phyloP scores from a whole-genome alignment of 1,139 yeast species.

The Hyphopichia burtonii region DNA sequence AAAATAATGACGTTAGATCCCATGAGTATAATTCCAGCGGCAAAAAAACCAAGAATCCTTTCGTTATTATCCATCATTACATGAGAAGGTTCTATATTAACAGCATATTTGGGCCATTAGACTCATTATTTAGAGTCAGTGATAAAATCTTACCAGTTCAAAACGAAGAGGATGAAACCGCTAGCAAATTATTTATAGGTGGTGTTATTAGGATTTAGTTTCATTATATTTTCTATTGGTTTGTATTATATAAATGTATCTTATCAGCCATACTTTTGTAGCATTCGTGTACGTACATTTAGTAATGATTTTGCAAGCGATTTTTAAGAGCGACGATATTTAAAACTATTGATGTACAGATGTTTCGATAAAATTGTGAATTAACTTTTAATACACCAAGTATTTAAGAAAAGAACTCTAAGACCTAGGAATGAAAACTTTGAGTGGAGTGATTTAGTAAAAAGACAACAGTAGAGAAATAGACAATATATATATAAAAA shows the following conservation, averaged over 20 bases:
- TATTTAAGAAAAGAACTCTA: not conserved
- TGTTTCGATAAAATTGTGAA: too few species aligned
- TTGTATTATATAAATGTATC: too few species aligned
- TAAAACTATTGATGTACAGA: too few species aligned
- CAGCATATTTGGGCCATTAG: slow-evolving; percentile 27
- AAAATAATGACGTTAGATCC: slow-evolving; percentile 30
- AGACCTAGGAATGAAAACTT: not conserved
- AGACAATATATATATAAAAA: too few species aligned
- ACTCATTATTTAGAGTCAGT: slow-evolving; percentile 24
- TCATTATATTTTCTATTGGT: not conserved
- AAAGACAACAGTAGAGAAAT: not conserved
- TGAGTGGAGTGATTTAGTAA: not conserved
- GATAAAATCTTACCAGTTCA: slow-evolving; percentile 22
- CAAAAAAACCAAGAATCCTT: slow-evolving; percentile 17
- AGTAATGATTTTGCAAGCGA: too few species aligned
- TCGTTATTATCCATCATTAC: slow-evolving; percentile 11
- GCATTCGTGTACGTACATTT: too few species aligned
- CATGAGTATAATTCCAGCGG: slow-evolving; percentile 17
- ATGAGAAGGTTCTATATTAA: slow-evolving; percentile 24
- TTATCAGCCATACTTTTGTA: too few species aligned
- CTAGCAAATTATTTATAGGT: slow-evolving; percentile 28
- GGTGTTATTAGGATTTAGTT: slow-evolving; percentile 19
- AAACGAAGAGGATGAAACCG: slow-evolving; percentile 22
- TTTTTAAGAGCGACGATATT: too few species aligned
- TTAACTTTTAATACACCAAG: too few species aligned